Evolutionary conservation across 2,329 filamentous ascomycete species (phyloP), one percentile per base, ranked within the genome.

Genomic region (Scedosporium aurantiacum): DNA sequence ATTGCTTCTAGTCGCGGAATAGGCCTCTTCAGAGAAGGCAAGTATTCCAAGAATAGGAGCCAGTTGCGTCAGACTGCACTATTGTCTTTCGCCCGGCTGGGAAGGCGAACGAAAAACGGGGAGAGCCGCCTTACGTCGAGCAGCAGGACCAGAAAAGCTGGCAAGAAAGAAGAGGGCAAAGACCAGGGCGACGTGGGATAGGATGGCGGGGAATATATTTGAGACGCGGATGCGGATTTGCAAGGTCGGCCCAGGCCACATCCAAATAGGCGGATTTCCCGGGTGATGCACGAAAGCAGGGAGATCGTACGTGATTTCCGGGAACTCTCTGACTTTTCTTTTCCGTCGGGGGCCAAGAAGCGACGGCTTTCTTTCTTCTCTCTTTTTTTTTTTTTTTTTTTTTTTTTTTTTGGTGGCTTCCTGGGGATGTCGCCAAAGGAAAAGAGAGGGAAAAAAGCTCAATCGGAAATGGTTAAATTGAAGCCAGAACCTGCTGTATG

Each of bases 191-290:
- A 14, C 21, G 27, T 58, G 28, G 57, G 57, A 59, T 52, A 60
- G 58, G 58, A 55, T 23, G 18, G 21, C 28, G 58, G 45, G 47
- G 58, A 54, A 60, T 60, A 60, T 60, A 60, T 60, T 54, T 23
- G 58, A 60, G 58, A 60, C 58, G 47, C 47, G 58, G 58, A 27
- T 59, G 50, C 23, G 21, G 18, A 25, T 10, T 37, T 37, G 8
- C 18, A 23, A 14, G 16, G 7, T 54, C 50, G 50, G 12, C 23
- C 23, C 23, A 27, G 50, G 21, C 23, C 12, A 54, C 50, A 27
- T 16, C 50, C 18, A 54, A 54, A 54, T 54, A 54, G 50, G 50
- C 50, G 50, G 50, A 54, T 54, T 27, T 54, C 23, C 23, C 50
- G 50, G 50, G 23, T 54, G 50, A 27, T 27, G 50, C 18, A 25